Base-by-base conservation (phyloP, 225 moss, liverwort and hornwort genomes). In the Marchantia paleacea region DNA sequence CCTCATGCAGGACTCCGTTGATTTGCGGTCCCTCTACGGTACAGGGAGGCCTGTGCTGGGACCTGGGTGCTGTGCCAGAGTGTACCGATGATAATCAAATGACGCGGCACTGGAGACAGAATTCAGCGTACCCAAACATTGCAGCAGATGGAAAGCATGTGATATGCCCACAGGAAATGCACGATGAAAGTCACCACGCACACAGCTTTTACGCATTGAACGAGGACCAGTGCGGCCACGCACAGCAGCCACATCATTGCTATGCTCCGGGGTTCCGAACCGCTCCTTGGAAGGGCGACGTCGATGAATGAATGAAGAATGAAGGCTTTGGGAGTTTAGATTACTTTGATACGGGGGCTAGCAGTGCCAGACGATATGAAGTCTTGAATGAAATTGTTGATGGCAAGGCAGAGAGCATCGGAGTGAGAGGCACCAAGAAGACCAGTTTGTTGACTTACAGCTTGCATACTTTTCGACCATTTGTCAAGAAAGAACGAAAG, bases 1-100 rank as follows among this genome's bases (percentile, higher is more conserved):
- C 50, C 63, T 78, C 66, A 65, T 48, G 78, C 78, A 78, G 64
- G 64, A 51, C 64, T 78, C 50, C 78, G 65, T 78, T 10, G 25
- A 53, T 52, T 24, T 26, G 2, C 52, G 26, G 13, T 12, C 26
- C 54, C 24, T 73, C 53, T 14, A 73, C 8, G n/a, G n/a, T n/a
- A n/a, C n/a, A n/a, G 39, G 39, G 39, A 39, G 39, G 39, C 39
- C 39, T 39, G 39, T 5, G 39, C 39, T 5, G 39, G 39, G 39
- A 39, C n/a, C n/a, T n/a, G n/a, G n/a, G n/a, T n/a, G n/a, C n/a
- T n/a, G n/a, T n/a, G n/a, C n/a, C n/a, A n/a, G n/a, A n/a, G n/a
- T n/a, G n/a, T n/a, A n/a, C 39, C 39, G 39, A 39, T 5, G 39
- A 39, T 39, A 2, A 2, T 39, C 39, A 5, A 39, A 39, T 5